Evolutionary conservation across 345 rosid species (phyloP).

Genomic region (Bruguiera gymnorhiza): DNA sequence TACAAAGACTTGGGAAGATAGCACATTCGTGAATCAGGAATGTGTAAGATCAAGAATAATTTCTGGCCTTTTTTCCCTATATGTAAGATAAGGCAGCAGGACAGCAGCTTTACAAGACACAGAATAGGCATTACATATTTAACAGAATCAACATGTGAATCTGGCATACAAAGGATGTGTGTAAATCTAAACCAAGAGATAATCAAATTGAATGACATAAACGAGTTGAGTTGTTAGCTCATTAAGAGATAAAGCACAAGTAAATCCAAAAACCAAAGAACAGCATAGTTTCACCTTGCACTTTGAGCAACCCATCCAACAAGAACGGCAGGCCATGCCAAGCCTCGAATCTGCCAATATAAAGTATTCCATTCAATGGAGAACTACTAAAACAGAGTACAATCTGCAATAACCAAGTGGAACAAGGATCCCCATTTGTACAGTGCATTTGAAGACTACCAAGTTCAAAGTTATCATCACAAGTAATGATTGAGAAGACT

Average conservation of each 20-base stretch:
- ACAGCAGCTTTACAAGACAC: not conserved
- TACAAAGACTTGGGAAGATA: not conserved
- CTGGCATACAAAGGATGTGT: not conserved
- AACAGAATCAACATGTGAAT: not conserved
- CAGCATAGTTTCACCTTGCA: slow-evolving; percentile 60
- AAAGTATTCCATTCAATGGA: not conserved
- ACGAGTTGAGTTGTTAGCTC: not conserved
- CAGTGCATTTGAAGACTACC: not conserved
- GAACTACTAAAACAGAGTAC: not conserved
- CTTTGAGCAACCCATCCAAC: slow-evolving; percentile 93
- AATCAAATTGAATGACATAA: slow-evolving; percentile 1
- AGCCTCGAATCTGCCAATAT: slow-evolving; percentile 68
- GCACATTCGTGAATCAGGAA: not conserved
- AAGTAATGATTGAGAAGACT: not conserved
- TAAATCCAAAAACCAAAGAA: not conserved
- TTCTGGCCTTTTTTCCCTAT: not conserved
- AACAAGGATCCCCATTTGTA: not conserved
- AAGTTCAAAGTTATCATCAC: not conserved
- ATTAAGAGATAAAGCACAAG: not conserved
- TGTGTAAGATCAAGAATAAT: not conserved
- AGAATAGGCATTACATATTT: not conserved
- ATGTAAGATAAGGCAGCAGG: not conserved
- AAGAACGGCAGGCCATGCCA: slow-evolving; percentile 92
- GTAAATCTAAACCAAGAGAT: not conserved
- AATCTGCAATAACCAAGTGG: not conserved